Evolutionary conservation across 129 eudicot genomes (phyloP).

Genomic region (Erigeron canadensis): DNA sequence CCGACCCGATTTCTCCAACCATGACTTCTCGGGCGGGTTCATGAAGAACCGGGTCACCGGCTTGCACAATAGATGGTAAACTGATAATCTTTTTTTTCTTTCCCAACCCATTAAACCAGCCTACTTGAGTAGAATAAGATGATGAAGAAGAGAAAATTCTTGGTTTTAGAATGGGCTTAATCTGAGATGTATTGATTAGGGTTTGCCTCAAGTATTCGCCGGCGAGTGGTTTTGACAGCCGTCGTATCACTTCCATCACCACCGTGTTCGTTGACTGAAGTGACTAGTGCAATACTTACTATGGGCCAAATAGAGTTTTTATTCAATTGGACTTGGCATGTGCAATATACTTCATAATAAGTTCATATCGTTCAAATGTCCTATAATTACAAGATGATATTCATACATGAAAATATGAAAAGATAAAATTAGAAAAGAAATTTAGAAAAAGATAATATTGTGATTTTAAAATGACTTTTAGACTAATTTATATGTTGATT

Average conservation of each 20-base stretch:
- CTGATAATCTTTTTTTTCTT: conserved; percentile 34
- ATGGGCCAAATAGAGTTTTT: background rate
- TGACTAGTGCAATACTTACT: background rate
- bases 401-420: too few species aligned
- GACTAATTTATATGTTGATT: too few species aligned
- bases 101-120: conserved; percentile 68
- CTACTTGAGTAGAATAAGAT: conserved; percentile 24
- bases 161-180: background rate
- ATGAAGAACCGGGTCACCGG: conserved; percentile 82
- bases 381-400: too few species aligned
- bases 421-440: too few species aligned
- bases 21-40: conserved; percentile 62
- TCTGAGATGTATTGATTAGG: too few species aligned
- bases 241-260: background rate
- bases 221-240: background rate
- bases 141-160: background rate
- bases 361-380: too few species aligned
- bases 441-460: too few species aligned
- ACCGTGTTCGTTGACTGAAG: background rate
- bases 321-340: too few species aligned
- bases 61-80: conserved; percentile 55
- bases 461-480: too few species aligned
- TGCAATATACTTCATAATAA: too few species aligned
- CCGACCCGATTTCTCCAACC: conserved; percentile 60
- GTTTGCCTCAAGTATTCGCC: background rate